Conservation (phyloP, 2,329 filamentous ascomycete genomes). For the Stagonosporopsis cucurbitacearum region DNA sequence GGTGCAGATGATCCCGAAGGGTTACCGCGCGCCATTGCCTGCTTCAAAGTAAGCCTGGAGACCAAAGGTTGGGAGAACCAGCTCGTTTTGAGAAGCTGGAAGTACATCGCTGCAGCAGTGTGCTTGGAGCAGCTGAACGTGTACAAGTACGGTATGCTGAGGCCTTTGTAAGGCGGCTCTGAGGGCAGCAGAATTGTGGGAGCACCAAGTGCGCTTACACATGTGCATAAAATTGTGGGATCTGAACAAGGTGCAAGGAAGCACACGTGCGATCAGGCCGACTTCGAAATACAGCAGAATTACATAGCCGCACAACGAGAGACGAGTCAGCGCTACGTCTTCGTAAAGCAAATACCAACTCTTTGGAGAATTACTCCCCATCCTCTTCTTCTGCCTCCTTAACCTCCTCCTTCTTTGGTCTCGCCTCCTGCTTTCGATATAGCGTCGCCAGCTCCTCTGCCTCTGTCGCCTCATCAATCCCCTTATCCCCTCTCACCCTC, state of each 20-base stretch:
- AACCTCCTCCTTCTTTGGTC: conserved; percentile 26
- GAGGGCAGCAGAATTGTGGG: not conserved
- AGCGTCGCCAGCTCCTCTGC: conserved; percentile 79
- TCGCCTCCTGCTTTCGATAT: conserved; percentile 82
- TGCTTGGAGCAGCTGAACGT: conserved; percentile 58
- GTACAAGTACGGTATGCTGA: conserved; percentile 21
- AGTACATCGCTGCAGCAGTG: conserved; percentile 59
- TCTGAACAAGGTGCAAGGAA: not conserved
- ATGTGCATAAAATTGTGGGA: not conserved
- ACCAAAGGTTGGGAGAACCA: conserved; percentile 37
- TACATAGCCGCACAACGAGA: not conserved
- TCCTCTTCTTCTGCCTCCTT: conserved; percentile 26
- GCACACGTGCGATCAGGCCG: too few species aligned
- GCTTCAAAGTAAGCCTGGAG: conserved; percentile 53
- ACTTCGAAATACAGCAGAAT: too few species aligned
- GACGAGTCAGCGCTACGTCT: not conserved
- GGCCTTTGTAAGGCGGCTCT: conserved; percentile 21
- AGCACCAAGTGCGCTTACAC: too few species aligned
- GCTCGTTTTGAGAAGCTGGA: conserved; percentile 56
- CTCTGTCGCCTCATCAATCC: conserved; percentile 89
- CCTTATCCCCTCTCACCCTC: conserved; percentile 86
- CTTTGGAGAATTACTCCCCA: not conserved
- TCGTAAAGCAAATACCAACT: not conserved
- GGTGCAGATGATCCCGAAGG: conserved; percentile 45
- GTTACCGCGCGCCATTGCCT: conserved; percentile 59